Evolutionary conservation across 371 early-diverging fungal genomes (phyloP), one percentile per base, ranked within the genome.

Genomic region (Umbelopsis sp.): DNA sequence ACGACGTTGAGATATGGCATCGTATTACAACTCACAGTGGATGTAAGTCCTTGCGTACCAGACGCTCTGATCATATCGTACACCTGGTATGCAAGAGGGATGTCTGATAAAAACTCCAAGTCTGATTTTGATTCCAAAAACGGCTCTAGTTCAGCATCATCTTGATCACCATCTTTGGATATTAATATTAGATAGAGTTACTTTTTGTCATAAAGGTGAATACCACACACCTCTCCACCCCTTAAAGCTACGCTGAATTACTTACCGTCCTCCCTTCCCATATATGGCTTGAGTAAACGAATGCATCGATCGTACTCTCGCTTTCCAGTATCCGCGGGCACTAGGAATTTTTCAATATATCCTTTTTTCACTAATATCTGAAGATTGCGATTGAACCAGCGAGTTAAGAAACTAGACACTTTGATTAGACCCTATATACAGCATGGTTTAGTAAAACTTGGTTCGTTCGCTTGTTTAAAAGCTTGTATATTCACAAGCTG

Each of bases 341-440:
- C 57, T 6, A 16, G 32, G 12, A 57, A 16, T 14, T 32, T 57
- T 57, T 57, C 35, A 16, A 57, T 16, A 35, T 57, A 57, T 1
- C 57, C 57, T 35, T 35, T 57, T 1, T 57, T 18, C n/a, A 37
- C 57, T 18, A 57, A 5, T 11, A 29, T 18, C 18, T 18, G 9
- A 35, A 57, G 6, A 18, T 32, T 57, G 1, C 57, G 57, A 35
- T 57, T 57, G 11, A 57, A 57, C 57, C 57, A 57, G 18, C 57
- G 57, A 11, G 18, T 57, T 18, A 57, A 35, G 8, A 0, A 3
- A 12, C 0, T 10, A 1, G 57, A 57, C 4, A 14, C 32, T 18
- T 18, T 57, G 37, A 35, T 1, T 29, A 57, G 11, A 35, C 57
- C 57, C 57, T 57, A 35, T 35, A 11, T 12, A 4, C 14, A 18